Base-by-base conservation (phyloP, 352 stramenopile species). In the Phytophthora cryptogea region DNA sequence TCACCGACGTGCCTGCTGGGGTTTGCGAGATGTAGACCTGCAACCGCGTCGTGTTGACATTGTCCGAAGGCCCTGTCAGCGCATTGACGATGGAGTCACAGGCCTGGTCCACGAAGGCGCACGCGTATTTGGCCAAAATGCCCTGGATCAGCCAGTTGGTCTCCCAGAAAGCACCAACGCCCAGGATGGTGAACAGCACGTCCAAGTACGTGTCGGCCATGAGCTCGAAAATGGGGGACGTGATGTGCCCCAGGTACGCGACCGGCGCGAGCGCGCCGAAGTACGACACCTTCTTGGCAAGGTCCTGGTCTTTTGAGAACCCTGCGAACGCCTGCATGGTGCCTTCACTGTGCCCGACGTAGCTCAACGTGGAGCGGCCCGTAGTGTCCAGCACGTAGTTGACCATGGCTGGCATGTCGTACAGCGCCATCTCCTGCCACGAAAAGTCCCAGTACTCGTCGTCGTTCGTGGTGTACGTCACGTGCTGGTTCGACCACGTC, bases 11-110 rank as follows among this genome's bases (percentile, higher is more conserved):
- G 3, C 76, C 71, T 5, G 76, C 76, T 1, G 78, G 78, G 2
- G 78, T 88, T 54, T 86, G 76, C n/a, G 73, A 72, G 28, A 88
- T 66, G 48, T 88, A 88, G n/a, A 88, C 78, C 39, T 86, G 78
- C 36, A 88, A 61, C 3, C 78, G 67, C 10, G 71, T 80, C 8
- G 60, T 68, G 63, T 88, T 88, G 16, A 86, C 62, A 31, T 83
- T 83, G 54, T 83, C 58, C 8, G 78, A 82, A 16, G 65, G 67
- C 20, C 78, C 78, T 14, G 70, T 79, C 43, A 88, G 54, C 16
- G 64, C 68, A 46, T 88, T 82, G 63, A 88, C 82, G 56, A 85
- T 74, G 23, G 59, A 78, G 52, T 66, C 63, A 43, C 77, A 87
- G 10, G 72, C 63, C 10, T 76, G 36, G 39, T 84, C 58, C 54